Evolutionary conservation across 306 rosid species (phyloP).

Genomic region (Corylus heterophylla): DNA sequence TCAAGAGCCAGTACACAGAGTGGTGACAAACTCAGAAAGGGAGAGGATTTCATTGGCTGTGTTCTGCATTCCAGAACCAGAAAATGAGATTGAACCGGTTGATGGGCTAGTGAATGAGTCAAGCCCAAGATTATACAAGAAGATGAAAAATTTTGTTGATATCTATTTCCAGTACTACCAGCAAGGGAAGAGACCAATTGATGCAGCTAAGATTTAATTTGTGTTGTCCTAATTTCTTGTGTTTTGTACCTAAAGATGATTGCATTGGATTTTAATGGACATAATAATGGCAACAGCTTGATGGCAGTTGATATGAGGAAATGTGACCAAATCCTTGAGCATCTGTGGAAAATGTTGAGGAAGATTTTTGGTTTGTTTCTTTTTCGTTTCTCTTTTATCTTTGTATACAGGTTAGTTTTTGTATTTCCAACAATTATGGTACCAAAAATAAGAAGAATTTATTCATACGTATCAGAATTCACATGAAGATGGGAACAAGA

Average conservation of each 20-base stretch:
- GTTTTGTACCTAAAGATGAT: not conserved
- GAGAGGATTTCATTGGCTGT: conserved; percentile 59
- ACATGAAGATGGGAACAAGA: not conserved
- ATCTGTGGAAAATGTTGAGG: no score
- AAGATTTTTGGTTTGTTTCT: not conserved
- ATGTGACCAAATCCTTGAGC: no score
- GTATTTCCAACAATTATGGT: not conserved
- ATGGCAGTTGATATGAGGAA: no score
- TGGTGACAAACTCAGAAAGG: conserved; percentile 44
- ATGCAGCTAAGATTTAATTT: not conserved
- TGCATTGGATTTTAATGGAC: no score
- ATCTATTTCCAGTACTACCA: conserved; percentile 62
- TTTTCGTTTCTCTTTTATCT: not conserved
- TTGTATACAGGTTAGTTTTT: not conserved
- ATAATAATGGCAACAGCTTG: no score
- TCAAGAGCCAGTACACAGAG: conserved; percentile 70
- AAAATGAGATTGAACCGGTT: conserved; percentile 55
- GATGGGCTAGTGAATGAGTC: conserved; percentile 45
- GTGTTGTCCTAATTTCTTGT: not conserved
- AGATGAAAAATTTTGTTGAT: conserved; percentile 41
- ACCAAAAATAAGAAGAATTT: not conserved
- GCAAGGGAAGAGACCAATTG: conserved; percentile 54
- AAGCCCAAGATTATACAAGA: conserved; percentile 49
- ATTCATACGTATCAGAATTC: not conserved
- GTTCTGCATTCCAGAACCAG: conserved; percentile 48